Evolutionary conservation across 2,329 filamentous ascomycete genomes (phyloP), one percentile per base, ranked within the genome.

Genomic region (Cladosporium halotolerans): DNA sequence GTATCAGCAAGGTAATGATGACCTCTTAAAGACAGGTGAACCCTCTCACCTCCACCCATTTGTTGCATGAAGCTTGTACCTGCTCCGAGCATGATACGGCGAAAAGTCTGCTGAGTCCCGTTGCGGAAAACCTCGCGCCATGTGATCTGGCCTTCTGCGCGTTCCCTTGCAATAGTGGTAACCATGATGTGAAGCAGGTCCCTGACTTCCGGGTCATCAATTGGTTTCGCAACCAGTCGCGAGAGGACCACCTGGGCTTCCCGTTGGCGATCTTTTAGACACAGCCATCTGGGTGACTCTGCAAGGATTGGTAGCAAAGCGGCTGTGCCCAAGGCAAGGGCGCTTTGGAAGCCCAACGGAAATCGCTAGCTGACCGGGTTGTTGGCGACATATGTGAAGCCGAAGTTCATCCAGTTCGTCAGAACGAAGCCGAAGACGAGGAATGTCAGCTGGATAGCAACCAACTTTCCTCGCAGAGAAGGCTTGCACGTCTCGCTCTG

Each of bases 31-130:
- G 23, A 28, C 28, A 49, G 19, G 18, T 51, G 44, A 23, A 51
- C 33, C 23, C 23, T 28, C 23, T 28, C 23, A 28, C 23, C 23
- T 34, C 55, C 57, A 14, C 57, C 55, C 34, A 57, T 54, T 32
- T 58, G 57, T 14, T 58, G 57, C 36, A 58, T 55, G 49, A 57
- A 47, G 9, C 55, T 51, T 36, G 53, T 76, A 8, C 75, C 77
- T 0, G 78, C 73, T 3, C 81, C 82, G 5, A 86, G 75, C 50
- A 84, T 58, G 75, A 85, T 82, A 33, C 83, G 76, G 7, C 82
- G 78, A 70, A 84, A 79, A 62, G 85, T 81, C 68, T 86, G 82
- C 32, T 55, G 58, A 10, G 42, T 32, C 9, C 55, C 58, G 31
- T 53, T 53, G 14, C 43, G 42, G 36, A 60, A 60, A 13, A 58